phyloP scores from a whole-genome alignment of 768 basidiomycete species.

The Hericium erinaceus region DNA sequence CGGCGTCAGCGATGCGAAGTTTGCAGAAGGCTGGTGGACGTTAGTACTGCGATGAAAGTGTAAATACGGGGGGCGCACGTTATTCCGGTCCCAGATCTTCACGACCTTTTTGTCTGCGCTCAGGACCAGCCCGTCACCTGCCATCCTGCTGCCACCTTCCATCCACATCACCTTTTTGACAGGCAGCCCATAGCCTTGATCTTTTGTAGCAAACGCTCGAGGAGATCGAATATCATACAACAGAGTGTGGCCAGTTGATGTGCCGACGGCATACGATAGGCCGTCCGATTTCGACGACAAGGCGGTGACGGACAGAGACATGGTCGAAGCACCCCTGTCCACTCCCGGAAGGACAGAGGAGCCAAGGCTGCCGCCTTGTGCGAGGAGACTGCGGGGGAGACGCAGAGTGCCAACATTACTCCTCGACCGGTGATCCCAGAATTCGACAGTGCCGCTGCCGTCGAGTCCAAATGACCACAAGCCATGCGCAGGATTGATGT shows the following conservation, averaged over 20 bases:
- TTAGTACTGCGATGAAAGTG: constrained; percentile 1
- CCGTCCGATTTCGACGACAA: constrained; percentile 83
- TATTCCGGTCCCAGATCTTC: constrained; percentile 91
- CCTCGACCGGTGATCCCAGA: constrained; percentile 92
- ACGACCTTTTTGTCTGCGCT: constrained; percentile 96
- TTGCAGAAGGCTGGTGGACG: constrained; percentile 60
- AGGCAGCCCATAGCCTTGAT: constrained; percentile 93
- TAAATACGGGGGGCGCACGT: constrained; percentile 36
- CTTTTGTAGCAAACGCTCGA: constrained; percentile 79
- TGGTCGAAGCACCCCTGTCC: constrained; percentile 20
- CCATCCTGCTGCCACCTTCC: constrained; percentile 76
- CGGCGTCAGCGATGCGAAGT: constrained; percentile 90
- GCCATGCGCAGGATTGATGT: constrained; percentile 90
- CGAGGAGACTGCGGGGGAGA: constrained; percentile 46
- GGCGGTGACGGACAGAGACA: constrained; percentile 62
- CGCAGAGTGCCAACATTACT: constrained; percentile 59
- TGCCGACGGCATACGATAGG: constrained; percentile 88
- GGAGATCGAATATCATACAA: constrained; percentile 90
- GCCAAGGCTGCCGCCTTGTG: constrained; percentile 28
- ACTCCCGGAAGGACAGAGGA: constrained; percentile 26
- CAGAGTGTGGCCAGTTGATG: constrained; percentile 88
- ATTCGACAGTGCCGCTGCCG: constrained; percentile 79
- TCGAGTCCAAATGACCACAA: constrained; percentile 85
- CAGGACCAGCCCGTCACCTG: constrained; percentile 79
- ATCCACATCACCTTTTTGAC: constrained; percentile 84